phyloP scores from a whole-genome alignment of 495 filamentous ascomycete species.

The Podospora appendiculata region DNA sequence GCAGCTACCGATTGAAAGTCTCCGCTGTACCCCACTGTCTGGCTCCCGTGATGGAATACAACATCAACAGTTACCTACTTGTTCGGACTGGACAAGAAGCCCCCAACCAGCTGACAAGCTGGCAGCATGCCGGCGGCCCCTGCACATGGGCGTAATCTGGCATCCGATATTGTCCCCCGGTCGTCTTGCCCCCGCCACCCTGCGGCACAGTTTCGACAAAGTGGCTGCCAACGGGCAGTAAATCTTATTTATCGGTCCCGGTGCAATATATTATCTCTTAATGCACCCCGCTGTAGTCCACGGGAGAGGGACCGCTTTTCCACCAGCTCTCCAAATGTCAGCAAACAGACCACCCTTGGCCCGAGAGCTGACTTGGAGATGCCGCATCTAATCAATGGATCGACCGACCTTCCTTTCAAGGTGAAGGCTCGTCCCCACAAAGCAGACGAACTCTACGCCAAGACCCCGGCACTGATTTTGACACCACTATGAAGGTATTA shows the following conservation, averaged over 20 bases:
- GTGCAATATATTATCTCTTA: constrained; percentile 20
- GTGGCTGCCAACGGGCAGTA: constrained; percentile 5
- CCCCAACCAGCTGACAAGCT: not conserved
- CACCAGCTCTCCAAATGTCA: constrained; percentile 5
- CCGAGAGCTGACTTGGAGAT: constrained; percentile 3
- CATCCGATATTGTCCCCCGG: constrained; percentile 14
- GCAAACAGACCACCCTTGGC: not conserved
- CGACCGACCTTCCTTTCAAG: constrained; percentile 23
- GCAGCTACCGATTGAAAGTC: constrained; percentile 24
- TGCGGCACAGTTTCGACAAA: constrained; percentile 4
- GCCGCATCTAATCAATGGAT: constrained; percentile 9
- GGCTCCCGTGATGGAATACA: constrained; percentile 11
- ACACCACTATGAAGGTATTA: constrained; percentile 1
- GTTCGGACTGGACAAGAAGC: not conserved
- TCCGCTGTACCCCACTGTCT: constrained; percentile 16
- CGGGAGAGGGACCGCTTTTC: constrained; percentile 28
- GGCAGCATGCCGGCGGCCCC: constrained; percentile 8
- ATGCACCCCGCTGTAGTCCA: constrained; percentile 13
- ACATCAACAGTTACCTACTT: constrained; percentile 4
- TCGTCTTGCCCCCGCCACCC: not conserved
- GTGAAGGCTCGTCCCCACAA: constrained; percentile 7
- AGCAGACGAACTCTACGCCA: constrained; percentile 15
- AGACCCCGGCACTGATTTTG: constrained; percentile 19
- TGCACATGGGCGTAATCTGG: constrained; percentile 17
- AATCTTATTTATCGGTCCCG: constrained; percentile 17